Base-by-base conservation (phyloP, 2,329 filamentous ascomycete species). In the Zasmidium cellare region DNA sequence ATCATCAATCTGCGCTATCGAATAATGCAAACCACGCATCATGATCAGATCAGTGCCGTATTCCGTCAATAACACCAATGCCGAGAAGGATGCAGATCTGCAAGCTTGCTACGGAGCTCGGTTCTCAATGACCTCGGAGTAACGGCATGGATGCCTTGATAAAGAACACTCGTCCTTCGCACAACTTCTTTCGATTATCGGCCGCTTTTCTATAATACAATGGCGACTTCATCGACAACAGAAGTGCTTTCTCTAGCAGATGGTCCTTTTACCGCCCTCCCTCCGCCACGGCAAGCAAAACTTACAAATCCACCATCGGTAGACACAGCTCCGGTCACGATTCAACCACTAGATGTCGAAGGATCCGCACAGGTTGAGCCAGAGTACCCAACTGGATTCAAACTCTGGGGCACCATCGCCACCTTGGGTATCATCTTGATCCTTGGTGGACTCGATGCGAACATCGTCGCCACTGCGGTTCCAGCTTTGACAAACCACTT, bases 401-500 rank as follows among this genome's bases (percentile, higher is more conserved):
- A 59, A 12, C 57, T 62, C 20, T 57, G 51, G 18, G 28, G 64
- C 19, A 64, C 58, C 19, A 54, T 58, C 2, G 19, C 61, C 25
- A 45, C 55, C 9, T 44, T 64, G 22, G 25, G 46, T 25, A 24
- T 64, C n/a, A 53, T 63, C 14, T 41, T 62, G 14, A 50, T 60
- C 41, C 56, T 67, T 16, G 52, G 46, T 3, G 58, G 48, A 12
- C 52, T 68, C 1, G 66, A 67, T 41, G 35, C 24, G 16, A 58
- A 55, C 25, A 75, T 75, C 51, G 66, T 74, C 35, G 68, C 72
- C 7, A 73, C 70, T 5, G 72, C 78, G 1, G 77, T 80, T 23
- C 78, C 79, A 5, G 70, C 67, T 18, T 79, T 81, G 44, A 80
- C 78, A 0, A 73, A 80, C 61, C 65, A 79, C 44, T 81, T 80